Evolutionary conservation across 2,329 filamentous ascomycete genomes (phyloP), one percentile per base, ranked within the genome.

Genomic region (Alternaria dauci): DNA sequence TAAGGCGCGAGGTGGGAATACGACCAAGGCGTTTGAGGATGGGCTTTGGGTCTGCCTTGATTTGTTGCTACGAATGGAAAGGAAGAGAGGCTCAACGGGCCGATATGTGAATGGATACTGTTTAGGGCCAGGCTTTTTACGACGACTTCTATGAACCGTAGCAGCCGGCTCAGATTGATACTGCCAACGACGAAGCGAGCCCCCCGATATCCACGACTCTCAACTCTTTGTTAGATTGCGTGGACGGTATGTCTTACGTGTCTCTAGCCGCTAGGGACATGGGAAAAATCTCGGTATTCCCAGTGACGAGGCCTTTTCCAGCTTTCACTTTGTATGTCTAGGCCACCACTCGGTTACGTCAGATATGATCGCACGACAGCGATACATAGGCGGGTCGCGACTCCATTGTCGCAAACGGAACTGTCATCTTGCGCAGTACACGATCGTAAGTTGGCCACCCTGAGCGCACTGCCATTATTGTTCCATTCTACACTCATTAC

Each of bases 1-100:
- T 75, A 74, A 78, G 18, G 60, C 69, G 30, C 68, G 89, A 66
- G 69, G 62, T 6, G 76, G 75, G 25, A 87, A 86, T 59, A 87
- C 85, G 1, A 80, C 86, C 14, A 64, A 72, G 52, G 84, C 86
- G 1, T 78, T 88, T 25, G 74, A 77, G 25, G 79, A 83, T 25
- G 87, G 86, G 85, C 85, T 1, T 89, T 89, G 78, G 87, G 87
- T 2, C 69, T 89, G 54, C 87, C 87, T 2, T 89, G 85, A 83
- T 86, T 87, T 69, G 75, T 80, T 53, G 87, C 85, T 54, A 86
- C 82, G 50, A 86, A 88, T 72, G 52, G 73, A 7, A 76, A 84
- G 52, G 86, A 86, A 0, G 75, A 84, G 68, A n/a, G n/a, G n/a
- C n/a, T n/a, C n/a, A n/a, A n/a, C n/a, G n/a, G n/a, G 38, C 26